Percentiles rank a stretch among this genome's conserved stretches.
Conservation (phyloP, 1,139 yeast species). For the Arxiozyma slooffiae region DNA sequence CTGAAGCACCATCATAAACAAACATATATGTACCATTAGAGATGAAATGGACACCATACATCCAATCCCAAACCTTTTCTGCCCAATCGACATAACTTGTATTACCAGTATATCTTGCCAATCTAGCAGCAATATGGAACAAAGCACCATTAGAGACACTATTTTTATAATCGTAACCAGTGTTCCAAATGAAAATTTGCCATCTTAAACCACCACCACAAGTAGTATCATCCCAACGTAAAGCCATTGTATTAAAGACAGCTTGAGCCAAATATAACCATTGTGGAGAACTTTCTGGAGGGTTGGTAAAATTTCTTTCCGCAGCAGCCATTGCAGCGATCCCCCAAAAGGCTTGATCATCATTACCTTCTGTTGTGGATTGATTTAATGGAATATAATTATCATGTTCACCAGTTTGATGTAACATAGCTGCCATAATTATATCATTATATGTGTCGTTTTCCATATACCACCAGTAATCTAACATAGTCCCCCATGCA, state of each 20-base stretch:
- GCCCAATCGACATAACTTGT: slow-evolving; percentile 71
- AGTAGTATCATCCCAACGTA: slow-evolving; percentile 66
- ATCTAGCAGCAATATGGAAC: slow-evolving; percentile 78
- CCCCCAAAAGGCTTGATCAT: slow-evolving; percentile 97
- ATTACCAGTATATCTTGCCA: slow-evolving; percentile 73
- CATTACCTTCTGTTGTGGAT: slow-evolving; percentile 93
- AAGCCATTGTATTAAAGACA: slow-evolving; percentile 80
- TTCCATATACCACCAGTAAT: slow-evolving; percentile 62
- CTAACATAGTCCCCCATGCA: slow-evolving; percentile 82
- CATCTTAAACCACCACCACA: slow-evolving; percentile 91
- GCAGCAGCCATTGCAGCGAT: slow-evolving; percentile 85
- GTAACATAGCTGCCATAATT: slow-evolving; percentile 53
- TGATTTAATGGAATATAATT: slow-evolving; percentile 85
- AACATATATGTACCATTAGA: slow-evolving; percentile 39
- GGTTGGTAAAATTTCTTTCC: slow-evolving; percentile 78
- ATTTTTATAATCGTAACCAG: slow-evolving; percentile 88
- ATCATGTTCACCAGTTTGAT: slow-evolving; percentile 66
- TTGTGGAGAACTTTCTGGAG: slow-evolving; percentile 45
- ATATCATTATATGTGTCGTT: slow-evolving; percentile 56
- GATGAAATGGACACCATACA: slow-evolving; percentile 51
- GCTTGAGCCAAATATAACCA: slow-evolving; percentile 77
- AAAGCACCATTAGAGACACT: slow-evolving; percentile 84
- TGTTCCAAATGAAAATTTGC: slow-evolving; percentile 93
- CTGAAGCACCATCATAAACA: slow-evolving; percentile 71
- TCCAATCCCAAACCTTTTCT: slow-evolving; percentile 75